Percentiles rank a stretch among this genome's conserved stretches.
Evolutionary conservation across 139 green algal genomes (phyloP).

Genomic region (Closterium sp.): DNA sequence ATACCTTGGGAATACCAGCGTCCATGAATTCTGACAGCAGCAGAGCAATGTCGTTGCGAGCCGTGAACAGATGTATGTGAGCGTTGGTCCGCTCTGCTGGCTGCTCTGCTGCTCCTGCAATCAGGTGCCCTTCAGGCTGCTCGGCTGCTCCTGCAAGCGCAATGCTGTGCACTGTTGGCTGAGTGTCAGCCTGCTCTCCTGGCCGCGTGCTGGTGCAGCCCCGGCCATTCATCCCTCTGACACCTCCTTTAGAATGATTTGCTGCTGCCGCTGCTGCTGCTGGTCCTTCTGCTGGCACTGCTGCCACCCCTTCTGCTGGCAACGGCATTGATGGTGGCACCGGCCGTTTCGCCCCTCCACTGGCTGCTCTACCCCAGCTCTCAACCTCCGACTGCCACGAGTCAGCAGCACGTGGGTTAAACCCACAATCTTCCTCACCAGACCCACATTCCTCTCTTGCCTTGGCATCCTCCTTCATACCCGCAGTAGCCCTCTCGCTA

Average conservation of each 20-base stretch:
- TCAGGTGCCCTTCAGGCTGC: too few species aligned
- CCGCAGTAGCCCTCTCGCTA: too few species aligned
- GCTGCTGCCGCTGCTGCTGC: background rate
- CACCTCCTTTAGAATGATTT: background rate
- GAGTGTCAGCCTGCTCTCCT: background rate
- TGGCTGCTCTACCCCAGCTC: too few species aligned
- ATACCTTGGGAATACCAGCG: background rate
- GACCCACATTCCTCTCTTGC: too few species aligned
- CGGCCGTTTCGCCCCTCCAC: too few species aligned
- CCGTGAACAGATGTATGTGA: slow-evolving; percentile 19
- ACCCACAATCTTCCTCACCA: too few species aligned
- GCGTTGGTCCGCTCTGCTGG: background rate
- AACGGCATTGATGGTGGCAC: background rate
- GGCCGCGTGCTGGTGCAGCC: background rate
- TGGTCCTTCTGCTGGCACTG: background rate
- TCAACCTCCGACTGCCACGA: too few species aligned
- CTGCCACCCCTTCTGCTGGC: background rate
- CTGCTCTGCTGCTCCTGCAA: background rate
- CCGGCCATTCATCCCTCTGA: background rate
- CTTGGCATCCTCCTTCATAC: too few species aligned
- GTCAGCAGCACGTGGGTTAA: too few species aligned
- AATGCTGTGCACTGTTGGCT: background rate
- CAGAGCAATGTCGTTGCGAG: slow-evolving; percentile 25
- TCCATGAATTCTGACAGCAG: slow-evolving; percentile 33
- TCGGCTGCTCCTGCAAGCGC: too few species aligned